Conservation (phyloP, 129 eudicot genomes). For the Helianthus tuberosus region DNA sequence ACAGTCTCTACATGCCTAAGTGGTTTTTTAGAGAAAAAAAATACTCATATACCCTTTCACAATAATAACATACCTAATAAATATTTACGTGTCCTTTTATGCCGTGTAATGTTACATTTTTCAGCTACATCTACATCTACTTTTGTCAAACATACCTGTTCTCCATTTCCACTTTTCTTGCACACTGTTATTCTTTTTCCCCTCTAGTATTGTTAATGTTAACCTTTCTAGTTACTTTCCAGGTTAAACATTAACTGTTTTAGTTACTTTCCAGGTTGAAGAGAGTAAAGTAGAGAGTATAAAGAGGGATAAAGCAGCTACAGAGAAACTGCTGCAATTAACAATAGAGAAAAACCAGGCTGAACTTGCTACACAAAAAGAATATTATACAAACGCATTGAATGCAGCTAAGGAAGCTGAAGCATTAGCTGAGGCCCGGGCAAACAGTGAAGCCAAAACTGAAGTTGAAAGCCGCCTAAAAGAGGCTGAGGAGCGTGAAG, state of each 20-base stretch:
- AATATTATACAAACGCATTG: conserved; percentile 74
- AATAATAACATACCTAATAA: neutral
- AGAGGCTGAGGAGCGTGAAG: conserved; percentile 81
- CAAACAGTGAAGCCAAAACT: conserved; percentile 87
- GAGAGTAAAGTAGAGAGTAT: conserved; percentile 93
- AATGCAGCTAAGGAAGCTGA: conserved; percentile 88
- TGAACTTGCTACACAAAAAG: conserved; percentile 89
- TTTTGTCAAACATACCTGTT: neutral
- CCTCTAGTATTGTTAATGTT: conserved; percentile 7
- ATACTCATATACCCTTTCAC: neutral
- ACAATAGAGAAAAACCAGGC: conserved; percentile 88
- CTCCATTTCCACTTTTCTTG: conserved; percentile 1
- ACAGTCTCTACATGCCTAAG: neutral
- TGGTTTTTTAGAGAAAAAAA: neutral
- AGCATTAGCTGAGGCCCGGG: conserved; percentile 89
- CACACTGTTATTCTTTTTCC: neutral
- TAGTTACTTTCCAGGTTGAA: conserved; percentile 61
- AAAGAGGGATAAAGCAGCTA: conserved; percentile 81
- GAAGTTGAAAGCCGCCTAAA: conserved; percentile 71
- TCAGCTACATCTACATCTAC: neutral
- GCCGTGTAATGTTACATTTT: neutral
- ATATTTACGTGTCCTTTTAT: conserved; percentile 2
- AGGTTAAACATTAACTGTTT: conserved; percentile 6
- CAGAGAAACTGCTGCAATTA: conserved; percentile 89
- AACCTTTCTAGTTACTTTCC: conserved; percentile 16